phyloP scores from a whole-genome alignment of 495 filamentous ascomycete genomes.

The Clohesyomyces aquaticus region DNA sequence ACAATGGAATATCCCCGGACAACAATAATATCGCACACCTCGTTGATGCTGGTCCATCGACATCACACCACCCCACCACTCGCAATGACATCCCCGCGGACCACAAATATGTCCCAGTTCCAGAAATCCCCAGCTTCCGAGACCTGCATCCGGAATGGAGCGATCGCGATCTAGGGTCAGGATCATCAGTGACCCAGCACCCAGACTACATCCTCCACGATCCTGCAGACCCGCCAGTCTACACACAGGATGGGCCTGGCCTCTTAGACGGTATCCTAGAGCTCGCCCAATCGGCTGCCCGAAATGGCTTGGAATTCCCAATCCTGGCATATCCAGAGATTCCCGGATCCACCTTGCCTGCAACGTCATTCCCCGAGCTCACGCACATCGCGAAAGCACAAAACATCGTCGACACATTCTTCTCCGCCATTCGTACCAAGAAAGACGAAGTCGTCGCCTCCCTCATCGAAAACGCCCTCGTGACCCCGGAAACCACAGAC shows the following conservation, averaged over 20 bases:
- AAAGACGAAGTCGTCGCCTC: slow-evolving; percentile 29
- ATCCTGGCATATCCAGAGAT: neutral
- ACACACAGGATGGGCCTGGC: neutral
- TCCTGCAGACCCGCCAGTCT: neutral
- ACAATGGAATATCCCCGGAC: no score
- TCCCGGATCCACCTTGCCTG: neutral
- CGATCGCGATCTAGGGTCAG: no score
- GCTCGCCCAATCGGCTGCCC: neutral
- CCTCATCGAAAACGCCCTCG: slow-evolving; percentile 18
- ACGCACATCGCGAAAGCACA: no score
- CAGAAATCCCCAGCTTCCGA: no score
- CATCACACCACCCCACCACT: no score
- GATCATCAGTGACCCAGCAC: no score
- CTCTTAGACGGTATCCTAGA: neutral
- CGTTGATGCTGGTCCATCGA: no score
- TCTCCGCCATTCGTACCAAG: slow-evolving; percentile 23
- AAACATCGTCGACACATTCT: slow-evolving; percentile 26
- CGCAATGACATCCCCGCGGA: no score
- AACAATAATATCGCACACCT: no score
- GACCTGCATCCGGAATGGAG: no score
- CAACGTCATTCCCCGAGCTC: neutral
- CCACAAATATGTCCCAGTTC: no score
- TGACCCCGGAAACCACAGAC: slow-evolving; percentile 28
- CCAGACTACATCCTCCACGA: neutral
- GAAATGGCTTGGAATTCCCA: neutral